Conservation (phyloP, 306 rosid genomes). For the Gynostemma pentaphyllum region DNA sequence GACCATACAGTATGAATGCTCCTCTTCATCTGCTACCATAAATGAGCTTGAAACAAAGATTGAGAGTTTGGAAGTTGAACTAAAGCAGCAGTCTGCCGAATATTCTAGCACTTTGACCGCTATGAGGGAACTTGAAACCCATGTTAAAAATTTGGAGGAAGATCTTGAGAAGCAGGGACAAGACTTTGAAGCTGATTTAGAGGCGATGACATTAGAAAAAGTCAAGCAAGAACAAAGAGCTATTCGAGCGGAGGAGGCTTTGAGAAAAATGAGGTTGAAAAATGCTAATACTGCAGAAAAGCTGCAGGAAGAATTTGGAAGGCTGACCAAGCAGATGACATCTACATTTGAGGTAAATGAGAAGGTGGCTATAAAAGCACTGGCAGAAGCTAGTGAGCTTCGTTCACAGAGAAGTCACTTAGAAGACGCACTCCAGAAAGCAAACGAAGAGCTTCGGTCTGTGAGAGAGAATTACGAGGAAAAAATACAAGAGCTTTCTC, state of each 20-base stretch:
- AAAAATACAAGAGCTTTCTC: slow-evolving; percentile 38
- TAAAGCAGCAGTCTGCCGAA: slow-evolving; percentile 54
- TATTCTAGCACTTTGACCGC: slow-evolving; percentile 51
- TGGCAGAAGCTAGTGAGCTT: slow-evolving; percentile 60
- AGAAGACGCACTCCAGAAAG: slow-evolving; percentile 47
- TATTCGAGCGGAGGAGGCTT: slow-evolving; percentile 72
- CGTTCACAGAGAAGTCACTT: slow-evolving; percentile 41
- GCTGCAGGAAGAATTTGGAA: slow-evolving; percentile 78
- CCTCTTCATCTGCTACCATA: slow-evolving; percentile 37
- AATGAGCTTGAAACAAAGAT: slow-evolving; percentile 52
- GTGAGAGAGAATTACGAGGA: slow-evolving; percentile 35
- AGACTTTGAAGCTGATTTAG: slow-evolving; percentile 63
- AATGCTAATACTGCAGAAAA: slow-evolving; percentile 73
- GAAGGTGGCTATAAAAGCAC: slow-evolving; percentile 61
- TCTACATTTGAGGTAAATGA: slow-evolving; percentile 76
- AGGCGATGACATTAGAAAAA: slow-evolving; percentile 43
- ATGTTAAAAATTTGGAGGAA: slow-evolving; percentile 52
- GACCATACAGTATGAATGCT: slow-evolving; percentile 62
- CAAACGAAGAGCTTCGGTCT: slow-evolving; percentile 42
- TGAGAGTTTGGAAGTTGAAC: slow-evolving; percentile 54
- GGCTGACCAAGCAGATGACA: slow-evolving; percentile 66
- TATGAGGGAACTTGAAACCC: slow-evolving; percentile 52
- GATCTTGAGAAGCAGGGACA: slow-evolving; percentile 62
- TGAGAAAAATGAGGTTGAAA: slow-evolving; percentile 52
- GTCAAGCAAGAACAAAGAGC: slow-evolving; percentile 92